Percentiles rank a stretch among this genome's conserved stretches.
Conservation (phyloP, 2,329 filamentous ascomycete species). For the Colletotrichum liaoningense region DNA sequence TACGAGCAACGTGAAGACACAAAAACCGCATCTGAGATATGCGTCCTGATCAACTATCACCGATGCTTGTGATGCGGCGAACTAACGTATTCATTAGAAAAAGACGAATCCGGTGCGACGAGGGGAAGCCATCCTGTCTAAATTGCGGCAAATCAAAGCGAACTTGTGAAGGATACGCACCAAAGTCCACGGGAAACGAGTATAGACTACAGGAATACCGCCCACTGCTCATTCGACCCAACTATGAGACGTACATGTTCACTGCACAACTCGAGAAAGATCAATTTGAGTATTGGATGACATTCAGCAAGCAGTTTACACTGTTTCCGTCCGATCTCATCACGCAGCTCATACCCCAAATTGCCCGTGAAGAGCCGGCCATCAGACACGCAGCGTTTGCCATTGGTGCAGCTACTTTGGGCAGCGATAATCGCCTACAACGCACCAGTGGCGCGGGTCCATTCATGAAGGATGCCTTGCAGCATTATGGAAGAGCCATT, state of each 20-base stretch:
- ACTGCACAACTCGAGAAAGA: slow-evolving; percentile 22
- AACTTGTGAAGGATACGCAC: slow-evolving; percentile 2
- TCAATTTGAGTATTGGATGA: slow-evolving; percentile 20
- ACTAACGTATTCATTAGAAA: neutral
- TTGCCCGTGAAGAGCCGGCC: slow-evolving; percentile 36
- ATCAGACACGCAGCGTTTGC: slow-evolving; percentile 54
- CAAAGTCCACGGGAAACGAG: neutral
- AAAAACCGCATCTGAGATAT: neutral
- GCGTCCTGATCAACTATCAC: neutral
- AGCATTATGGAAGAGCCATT: slow-evolving; percentile 54
- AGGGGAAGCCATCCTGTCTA: neutral
- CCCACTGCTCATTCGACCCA: neutral
- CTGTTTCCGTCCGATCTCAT: slow-evolving; percentile 21
- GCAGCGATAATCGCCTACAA: slow-evolving; percentile 44
- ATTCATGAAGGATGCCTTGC: slow-evolving; percentile 41
- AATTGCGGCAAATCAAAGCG: slow-evolving; percentile 1
- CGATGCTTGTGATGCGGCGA: too few relatives aligned
- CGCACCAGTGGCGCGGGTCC: neutral
- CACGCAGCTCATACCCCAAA: slow-evolving; percentile 35
- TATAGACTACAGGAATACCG: neutral
- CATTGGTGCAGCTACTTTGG: slow-evolving; percentile 46
- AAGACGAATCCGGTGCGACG: slow-evolving; percentile 6
- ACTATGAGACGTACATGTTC: slow-evolving; percentile 12
- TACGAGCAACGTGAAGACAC: neutral
- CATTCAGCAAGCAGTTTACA: slow-evolving; percentile 12